Evolutionary conservation across 2,329 filamentous ascomycete species (phyloP).

Genomic region (Hypoxylon sp.): DNA sequence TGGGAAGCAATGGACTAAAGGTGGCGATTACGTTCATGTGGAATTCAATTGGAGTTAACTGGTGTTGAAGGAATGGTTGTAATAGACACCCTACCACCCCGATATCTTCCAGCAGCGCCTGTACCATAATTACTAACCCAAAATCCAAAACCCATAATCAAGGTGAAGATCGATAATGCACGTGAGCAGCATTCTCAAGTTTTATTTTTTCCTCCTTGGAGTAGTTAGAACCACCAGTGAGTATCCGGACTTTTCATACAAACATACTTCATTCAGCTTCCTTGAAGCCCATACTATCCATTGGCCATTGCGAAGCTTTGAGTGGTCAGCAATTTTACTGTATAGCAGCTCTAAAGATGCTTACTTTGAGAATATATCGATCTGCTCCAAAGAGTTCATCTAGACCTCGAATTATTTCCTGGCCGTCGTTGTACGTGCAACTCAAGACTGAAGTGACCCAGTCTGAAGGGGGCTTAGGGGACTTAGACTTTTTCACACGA

Average conservation of each 20-base stretch:
- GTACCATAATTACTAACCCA: background rate
- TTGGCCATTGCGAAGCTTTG: constrained; percentile 22
- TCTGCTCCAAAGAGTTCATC: constrained; percentile 16
- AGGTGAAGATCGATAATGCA: constrained; percentile 14
- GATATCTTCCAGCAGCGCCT: too few species aligned
- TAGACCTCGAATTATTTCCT: constrained; percentile 11
- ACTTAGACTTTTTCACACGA: background rate
- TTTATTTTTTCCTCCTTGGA: constrained; percentile 28
- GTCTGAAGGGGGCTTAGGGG: background rate
- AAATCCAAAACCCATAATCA: background rate
- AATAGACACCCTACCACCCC: background rate
- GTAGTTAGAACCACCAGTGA: background rate
- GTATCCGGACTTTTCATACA: background rate
- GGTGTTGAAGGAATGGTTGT: background rate
- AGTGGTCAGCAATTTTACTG: constrained; percentile 7
- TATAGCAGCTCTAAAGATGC: background rate
- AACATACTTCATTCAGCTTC: constrained; percentile 18
- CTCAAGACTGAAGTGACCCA: constrained; percentile 23
- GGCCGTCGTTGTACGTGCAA: constrained; percentile 27
- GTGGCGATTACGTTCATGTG: background rate
- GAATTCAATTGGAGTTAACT: background rate
- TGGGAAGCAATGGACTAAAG: background rate
- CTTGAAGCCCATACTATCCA: constrained; percentile 31
- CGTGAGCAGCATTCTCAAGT: constrained; percentile 11
- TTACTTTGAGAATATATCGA: constrained; percentile 21